Evolutionary conservation across 2,329 filamentous ascomycete species (phyloP).

Genomic region (Zasmidium angulare): DNA sequence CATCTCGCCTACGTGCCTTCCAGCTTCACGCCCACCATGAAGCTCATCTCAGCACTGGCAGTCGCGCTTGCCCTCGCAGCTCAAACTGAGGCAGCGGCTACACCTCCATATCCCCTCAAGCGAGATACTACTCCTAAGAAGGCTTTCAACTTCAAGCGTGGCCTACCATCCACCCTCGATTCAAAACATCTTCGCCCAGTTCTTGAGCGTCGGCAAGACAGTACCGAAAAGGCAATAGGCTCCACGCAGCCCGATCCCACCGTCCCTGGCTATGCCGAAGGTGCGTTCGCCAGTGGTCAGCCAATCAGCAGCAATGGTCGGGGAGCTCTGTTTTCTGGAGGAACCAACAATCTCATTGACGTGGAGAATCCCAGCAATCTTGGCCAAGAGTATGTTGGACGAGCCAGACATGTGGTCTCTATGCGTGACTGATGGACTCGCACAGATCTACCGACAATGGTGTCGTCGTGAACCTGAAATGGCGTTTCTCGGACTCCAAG

Average conservation of each 20-base stretch:
- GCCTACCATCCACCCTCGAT: slow-evolving; percentile 3
- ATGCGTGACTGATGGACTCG: too few species aligned
- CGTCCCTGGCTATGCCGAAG: slow-evolving; percentile 23
- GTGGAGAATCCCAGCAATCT: slow-evolving; percentile 64
- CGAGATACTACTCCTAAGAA: background rate
- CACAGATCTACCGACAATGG: slow-evolving; percentile 60
- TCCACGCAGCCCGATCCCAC: slow-evolving; percentile 9
- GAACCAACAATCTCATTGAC: slow-evolving; percentile 63
- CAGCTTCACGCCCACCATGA: too few species aligned
- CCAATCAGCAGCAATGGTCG: slow-evolving; percentile 58
- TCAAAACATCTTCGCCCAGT: slow-evolving; percentile 21
- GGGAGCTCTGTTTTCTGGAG: slow-evolving; percentile 60
- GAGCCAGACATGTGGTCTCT: too few species aligned
- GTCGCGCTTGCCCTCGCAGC: background rate
- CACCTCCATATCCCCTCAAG: background rate
- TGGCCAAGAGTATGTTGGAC: slow-evolving; percentile 46
- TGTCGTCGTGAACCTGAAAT: slow-evolving; percentile 64
- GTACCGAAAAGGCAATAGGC: background rate
- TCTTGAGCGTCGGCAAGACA: slow-evolving; percentile 18
- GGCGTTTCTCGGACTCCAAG: slow-evolving; percentile 67
- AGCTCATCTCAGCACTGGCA: too few species aligned
- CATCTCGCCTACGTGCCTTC: background rate
- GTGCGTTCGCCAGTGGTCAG: slow-evolving; percentile 51
- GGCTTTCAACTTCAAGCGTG: slow-evolving; percentile 9
- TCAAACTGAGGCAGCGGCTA: background rate